Percentiles rank a stretch among this genome's conserved stretches.
Evolutionary conservation across 805 yeast genomes (phyloP).

Genomic region (Ogataea methylovora): DNA sequence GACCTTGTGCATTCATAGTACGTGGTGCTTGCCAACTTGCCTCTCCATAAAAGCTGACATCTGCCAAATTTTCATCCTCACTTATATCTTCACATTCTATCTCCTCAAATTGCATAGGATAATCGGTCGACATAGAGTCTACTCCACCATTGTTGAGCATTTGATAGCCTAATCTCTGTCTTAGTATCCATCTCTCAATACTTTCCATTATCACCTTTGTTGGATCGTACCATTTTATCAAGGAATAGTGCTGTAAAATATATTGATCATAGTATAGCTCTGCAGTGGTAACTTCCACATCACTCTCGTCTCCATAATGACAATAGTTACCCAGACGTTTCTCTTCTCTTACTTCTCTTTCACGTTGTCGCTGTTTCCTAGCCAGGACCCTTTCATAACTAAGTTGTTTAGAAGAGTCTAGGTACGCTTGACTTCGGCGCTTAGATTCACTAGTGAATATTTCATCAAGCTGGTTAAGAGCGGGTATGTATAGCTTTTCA

Average conservation of each 20-base stretch:
- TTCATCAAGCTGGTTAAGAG: constrained; percentile 7
- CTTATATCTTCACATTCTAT: too few species aligned
- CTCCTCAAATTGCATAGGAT: too few species aligned
- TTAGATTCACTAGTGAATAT: constrained; percentile 4
- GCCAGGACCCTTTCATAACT: constrained; percentile 3
- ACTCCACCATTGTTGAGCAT: too few species aligned
- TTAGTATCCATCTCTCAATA: too few species aligned
- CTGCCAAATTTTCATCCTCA: too few species aligned
- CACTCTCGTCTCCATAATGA: neutral
- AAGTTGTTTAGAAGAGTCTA: neutral
- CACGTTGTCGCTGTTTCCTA: neutral
- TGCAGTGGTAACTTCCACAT: constrained; percentile 9
- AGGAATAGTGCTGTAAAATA: constrained; percentile 11
- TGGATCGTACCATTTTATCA: constrained; percentile 19
- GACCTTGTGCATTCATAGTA: too few species aligned
- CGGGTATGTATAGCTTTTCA: constrained; percentile 8
- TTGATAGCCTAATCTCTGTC: too few species aligned
- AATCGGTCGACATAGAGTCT: too few species aligned
- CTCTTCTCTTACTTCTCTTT: constrained; percentile 1
- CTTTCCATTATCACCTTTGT: too few species aligned
- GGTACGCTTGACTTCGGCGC: constrained; percentile 3
- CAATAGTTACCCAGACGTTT: neutral
- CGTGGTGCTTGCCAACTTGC: too few species aligned
- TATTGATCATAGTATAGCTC: constrained; percentile 16
- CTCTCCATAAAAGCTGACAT: too few species aligned